Evolutionary conservation across 441 rosid species (phyloP), one percentile per base, ranked within the genome.

Genomic region (Erodium texanum): DNA sequence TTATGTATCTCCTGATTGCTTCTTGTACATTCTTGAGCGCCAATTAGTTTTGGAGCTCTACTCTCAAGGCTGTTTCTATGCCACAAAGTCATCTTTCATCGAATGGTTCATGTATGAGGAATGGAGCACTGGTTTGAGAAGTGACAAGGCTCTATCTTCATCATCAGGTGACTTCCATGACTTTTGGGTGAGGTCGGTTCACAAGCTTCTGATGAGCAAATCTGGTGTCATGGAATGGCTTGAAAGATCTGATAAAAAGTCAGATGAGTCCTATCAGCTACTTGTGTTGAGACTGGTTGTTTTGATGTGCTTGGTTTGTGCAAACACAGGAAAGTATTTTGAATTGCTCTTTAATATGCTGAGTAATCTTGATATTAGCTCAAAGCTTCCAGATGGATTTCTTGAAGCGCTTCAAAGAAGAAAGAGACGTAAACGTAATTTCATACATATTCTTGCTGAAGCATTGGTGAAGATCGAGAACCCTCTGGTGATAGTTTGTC

Each of bases 11-110:
- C 86, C 84, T 1, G 61, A 24, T 20, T 78, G 86, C 73, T 81
- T 85, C 72, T 11, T 81, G 32, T 84, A 82, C 75, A 77, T 84
- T 27, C 27, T 80, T 2, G 85, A 84, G 62, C 79, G 83, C 20
- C 76, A 62, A 12, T 52, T 82, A 63, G 54, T 78, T 64, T 58
- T 74, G 24, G 43, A 75, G n/a, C 73, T 80, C n/a, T 70, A 11
- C 61, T 59, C 15, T 32, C 54, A 23, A 1, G 23, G 81, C 10
- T 68, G 14, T 41, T 62, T 77, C 38, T 34, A 50, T 45, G 72
- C 79, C 3, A 76, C 84, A 0, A 77, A 76, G 65, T 76, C 80
- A 68, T 72, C 83, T 45, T 77, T 82, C 14, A 45, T 78, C 59
- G 81, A 78, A 45, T 80, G 82, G 76, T 65, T 75, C 19, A 62